Conservation (phyloP, 1,139 yeast genomes). For the Magnusiomyces ingens region DNA sequence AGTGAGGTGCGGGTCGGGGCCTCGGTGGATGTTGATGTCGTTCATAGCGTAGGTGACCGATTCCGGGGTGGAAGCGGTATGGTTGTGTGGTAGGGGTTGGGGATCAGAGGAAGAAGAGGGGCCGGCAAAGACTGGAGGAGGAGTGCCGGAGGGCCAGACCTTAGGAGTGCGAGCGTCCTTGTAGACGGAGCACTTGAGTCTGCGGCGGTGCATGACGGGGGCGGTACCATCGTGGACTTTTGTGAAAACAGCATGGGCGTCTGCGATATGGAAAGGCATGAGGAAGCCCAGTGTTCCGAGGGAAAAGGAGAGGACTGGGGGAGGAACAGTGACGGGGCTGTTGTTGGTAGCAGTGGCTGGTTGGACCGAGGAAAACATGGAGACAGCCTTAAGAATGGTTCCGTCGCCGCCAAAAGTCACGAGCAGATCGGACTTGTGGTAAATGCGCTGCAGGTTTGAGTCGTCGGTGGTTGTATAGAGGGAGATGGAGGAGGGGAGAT, state of each 20-base stretch:
- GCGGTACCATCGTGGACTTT: conserved; percentile 62
- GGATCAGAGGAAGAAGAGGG: conserved; percentile 2
- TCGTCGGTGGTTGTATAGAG: background rate
- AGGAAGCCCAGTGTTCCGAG: conserved; percentile 89
- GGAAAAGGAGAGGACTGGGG: conserved; percentile 85
- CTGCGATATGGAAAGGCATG: conserved; percentile 69
- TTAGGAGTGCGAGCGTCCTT: conserved; percentile 14
- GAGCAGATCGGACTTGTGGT: conserved; percentile 51
- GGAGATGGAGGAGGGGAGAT: background rate
- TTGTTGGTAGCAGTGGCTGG: conserved; percentile 33
- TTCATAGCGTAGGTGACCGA: conserved; percentile 66
- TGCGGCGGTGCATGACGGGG: conserved; percentile 63
- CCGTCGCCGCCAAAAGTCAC: conserved; percentile 96
- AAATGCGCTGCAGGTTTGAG: conserved; percentile 3
- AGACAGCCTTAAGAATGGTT: conserved; percentile 69
- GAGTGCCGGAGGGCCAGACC: conserved; percentile 1
- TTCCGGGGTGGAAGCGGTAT: background rate
- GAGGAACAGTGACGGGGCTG: conserved; percentile 27
- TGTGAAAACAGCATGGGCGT: conserved; percentile 54
- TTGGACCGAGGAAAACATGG: conserved; percentile 46
- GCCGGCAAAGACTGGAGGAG: background rate
- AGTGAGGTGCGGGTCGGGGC: conserved; percentile 79
- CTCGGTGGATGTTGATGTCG: conserved; percentile 82
- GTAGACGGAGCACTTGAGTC: conserved; percentile 62
- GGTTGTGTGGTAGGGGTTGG: conserved; percentile 10